Evolutionary conservation across 768 basidiomycete genomes (phyloP).

Genomic region (Kwoniella mangroviensis): DNA sequence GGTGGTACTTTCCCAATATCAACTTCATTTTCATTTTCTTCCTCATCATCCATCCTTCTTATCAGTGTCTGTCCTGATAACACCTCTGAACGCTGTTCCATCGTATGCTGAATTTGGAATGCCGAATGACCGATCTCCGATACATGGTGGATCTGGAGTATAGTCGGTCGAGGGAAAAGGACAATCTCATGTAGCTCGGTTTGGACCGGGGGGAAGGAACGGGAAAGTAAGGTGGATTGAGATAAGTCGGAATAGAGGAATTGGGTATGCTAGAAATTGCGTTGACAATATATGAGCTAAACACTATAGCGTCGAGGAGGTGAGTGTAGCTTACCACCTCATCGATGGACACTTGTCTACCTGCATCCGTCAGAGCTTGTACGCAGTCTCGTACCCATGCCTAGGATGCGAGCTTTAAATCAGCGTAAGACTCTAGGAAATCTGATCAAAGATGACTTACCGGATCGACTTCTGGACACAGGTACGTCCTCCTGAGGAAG

Average conservation of each 20-base stretch:
- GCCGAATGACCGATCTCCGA: slow-evolving; percentile 86
- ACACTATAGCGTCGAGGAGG: background rate
- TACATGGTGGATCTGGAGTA: slow-evolving; percentile 72
- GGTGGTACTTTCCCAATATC: slow-evolving; percentile 78
- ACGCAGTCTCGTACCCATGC: slow-evolving; percentile 38
- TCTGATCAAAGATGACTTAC: slow-evolving; percentile 23
- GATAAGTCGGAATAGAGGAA: slow-evolving; percentile 50
- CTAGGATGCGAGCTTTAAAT: slow-evolving; percentile 14
- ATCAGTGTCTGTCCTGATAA: slow-evolving; percentile 51
- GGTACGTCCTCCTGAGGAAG: slow-evolving; percentile 31
- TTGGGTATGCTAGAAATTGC: slow-evolving; percentile 34
- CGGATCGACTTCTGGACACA: slow-evolving; percentile 35
- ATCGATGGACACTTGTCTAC: slow-evolving; percentile 20
- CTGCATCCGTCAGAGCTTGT: slow-evolving; percentile 27
- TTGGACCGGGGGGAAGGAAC: slow-evolving; percentile 14
- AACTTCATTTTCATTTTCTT: slow-evolving; percentile 59
- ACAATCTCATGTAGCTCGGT: slow-evolving; percentile 26
- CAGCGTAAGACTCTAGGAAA: slow-evolving; percentile 3
- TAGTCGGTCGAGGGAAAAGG: slow-evolving; percentile 37
- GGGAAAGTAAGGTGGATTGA: slow-evolving; percentile 42
- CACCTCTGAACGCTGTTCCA: slow-evolving; percentile 67
- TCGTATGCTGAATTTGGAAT: slow-evolving; percentile 71
- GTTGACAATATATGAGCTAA: background rate
- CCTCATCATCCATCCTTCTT: slow-evolving; percentile 47
- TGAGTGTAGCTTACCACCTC: slow-evolving; percentile 27